Evolutionary conservation across 768 basidiomycete genomes (phyloP), one percentile per base, ranked within the genome.

Genomic region (Steccherinum ochraceum): DNA sequence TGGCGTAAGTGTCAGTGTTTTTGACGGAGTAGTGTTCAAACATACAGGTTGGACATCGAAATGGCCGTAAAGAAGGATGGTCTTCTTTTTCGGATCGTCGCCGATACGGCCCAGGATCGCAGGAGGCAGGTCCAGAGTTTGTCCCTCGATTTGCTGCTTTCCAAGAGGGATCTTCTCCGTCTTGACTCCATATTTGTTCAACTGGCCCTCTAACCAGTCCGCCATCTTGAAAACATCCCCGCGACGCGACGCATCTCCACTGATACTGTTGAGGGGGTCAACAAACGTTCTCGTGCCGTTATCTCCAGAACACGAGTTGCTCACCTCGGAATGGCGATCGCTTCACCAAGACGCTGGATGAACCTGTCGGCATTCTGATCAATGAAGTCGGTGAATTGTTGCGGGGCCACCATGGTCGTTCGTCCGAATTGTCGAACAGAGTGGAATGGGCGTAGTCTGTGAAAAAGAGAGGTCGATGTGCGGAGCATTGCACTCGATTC

Each of bases 11-110:
- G 10, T 10, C 30, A 21, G 12, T 16, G 16, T 23, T 23, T 35
- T 23, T 18, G 40, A 25, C 26, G 30, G 46, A 43, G 4, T 21
- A 21, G 43, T n/a, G n/a, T n/a, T n/a, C n/a, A 44, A 3, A 64
- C 78, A 50, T 51, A 87, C 86, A 10, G 92, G 91, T 59, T 93
- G 93, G 12, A 94, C 92, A 62, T 93, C 92, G 61, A 88, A 93
- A 65, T 94, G 92, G 2, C 89, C 93, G 61, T 94, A 95, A 21
- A 94, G 69, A 23, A 93, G 75, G 25, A 95, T 80, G 0, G 91
- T 96, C 77, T 86, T 92, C 80, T 94, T 94, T 59, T 70, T 78
- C 13, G 79, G 80, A 66, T 94, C 89, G 39, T 80, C 72, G 4
- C 93, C 93, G 53, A 89, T 70, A 56, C 72, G 73, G 1, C 86